phyloP scores from a whole-genome alignment of 202 grass and related monocot genomes.

The Panicum hallii region DNA sequence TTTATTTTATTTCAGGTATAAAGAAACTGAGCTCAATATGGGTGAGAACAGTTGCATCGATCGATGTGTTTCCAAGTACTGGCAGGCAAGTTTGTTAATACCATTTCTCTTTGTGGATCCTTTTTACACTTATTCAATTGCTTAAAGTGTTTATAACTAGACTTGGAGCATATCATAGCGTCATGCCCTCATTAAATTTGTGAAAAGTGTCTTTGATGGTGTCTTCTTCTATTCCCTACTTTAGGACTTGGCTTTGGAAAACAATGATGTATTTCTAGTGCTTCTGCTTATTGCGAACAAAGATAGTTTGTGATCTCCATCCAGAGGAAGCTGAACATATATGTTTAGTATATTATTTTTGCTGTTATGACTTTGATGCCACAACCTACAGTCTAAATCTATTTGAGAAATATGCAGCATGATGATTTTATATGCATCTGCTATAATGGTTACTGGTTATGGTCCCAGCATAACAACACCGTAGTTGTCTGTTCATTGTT shows the following conservation, averaged over 20 bases:
- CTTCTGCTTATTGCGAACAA: slow-evolving; percentile 1
- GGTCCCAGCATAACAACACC: neutral
- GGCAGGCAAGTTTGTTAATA: slow-evolving; percentile 72
- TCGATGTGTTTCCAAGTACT: slow-evolving; percentile 93
- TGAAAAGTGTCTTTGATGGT: neutral
- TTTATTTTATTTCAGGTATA: slow-evolving; percentile 68
- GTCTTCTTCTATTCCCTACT: neutral
- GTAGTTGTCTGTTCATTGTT: neutral
- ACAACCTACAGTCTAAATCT: neutral
- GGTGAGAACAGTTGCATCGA: slow-evolving; percentile 99
- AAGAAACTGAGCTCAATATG: slow-evolving; percentile 98
- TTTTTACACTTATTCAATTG: neutral
- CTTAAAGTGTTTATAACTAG: neutral
- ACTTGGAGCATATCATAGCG: neutral
- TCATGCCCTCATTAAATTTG: neutral
- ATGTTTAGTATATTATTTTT: neutral
- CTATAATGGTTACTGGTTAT: neutral
- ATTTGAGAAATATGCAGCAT: neutral
- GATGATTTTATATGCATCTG: neutral
- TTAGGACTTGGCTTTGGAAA: slow-evolving; percentile 1
- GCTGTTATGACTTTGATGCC: neutral
- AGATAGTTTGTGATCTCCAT: neutral
- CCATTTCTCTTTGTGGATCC: slow-evolving; percentile 7
- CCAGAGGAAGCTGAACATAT: neutral
- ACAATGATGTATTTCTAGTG: neutral